A percentile compares a stretch with the other conserved stretches of the same genome.
These are phyloP conservation scores for Colletotrichum magnum DNA, from an alignment of 2,329 filamentous ascomycete species.

Conservation along the genomic window DNA sequence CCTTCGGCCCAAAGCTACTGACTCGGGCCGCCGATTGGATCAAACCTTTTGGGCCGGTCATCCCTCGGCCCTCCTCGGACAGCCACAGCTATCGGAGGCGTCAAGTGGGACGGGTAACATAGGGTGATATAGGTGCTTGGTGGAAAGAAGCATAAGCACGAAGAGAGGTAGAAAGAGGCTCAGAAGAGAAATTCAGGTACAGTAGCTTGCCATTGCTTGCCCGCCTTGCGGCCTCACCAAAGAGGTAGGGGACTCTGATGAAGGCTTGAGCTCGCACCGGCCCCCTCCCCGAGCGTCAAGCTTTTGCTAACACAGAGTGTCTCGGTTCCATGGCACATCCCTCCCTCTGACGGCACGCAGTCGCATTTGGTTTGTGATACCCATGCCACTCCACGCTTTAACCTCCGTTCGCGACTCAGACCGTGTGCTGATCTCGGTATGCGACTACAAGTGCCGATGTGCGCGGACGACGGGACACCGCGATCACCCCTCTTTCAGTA, in stretches of 20 bases:
- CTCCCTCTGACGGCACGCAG: neutral
- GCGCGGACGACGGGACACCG: no score
- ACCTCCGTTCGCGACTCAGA: slow-evolving; percentile 14
- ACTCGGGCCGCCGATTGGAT: neutral
- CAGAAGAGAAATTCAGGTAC: neutral
- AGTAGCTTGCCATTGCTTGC: no score
- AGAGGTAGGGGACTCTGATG: no score
- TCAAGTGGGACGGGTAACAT: neutral
- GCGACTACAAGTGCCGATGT: neutral
- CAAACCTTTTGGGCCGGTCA: neutral
- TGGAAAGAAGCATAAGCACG: no score
- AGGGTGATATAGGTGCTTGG: neutral
- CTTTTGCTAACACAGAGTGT: slow-evolving; percentile 1
- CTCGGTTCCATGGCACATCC: slow-evolving; percentile 2
- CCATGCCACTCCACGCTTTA: neutral
- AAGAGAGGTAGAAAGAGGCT: no score
- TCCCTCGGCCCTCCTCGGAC: no score
- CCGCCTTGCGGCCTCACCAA: neutral
- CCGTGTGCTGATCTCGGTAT: neutral
- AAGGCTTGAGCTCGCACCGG: no score
- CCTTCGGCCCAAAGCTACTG: neutral
- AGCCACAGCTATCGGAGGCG: neutral
- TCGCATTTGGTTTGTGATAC: neutral
- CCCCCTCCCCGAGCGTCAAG: neutral
- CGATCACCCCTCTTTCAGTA: no score